Conservation (phyloP, 768 basidiomycete species). For the Podaxis sp. region DNA sequence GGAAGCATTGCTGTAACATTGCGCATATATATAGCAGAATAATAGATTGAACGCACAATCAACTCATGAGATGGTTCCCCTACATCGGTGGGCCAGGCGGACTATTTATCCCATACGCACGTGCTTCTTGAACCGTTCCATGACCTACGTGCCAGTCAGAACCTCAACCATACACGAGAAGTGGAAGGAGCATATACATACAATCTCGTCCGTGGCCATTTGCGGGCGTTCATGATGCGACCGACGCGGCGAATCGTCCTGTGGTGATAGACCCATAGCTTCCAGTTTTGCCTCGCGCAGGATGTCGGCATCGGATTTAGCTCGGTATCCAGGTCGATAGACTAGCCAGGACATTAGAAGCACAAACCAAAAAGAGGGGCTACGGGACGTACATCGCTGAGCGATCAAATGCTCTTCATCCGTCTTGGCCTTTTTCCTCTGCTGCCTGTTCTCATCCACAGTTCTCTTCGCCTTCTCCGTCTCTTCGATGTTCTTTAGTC, state of each 20-base stretch:
- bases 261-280: conserved; percentile 73
- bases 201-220: conserved; percentile 90
- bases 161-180: background rate
- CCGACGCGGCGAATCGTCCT: conserved; percentile 46
- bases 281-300: conserved; percentile 84
- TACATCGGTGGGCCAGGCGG: too few species aligned
- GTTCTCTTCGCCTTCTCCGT: conserved; percentile 94
- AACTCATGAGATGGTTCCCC: background rate
- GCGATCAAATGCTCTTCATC: conserved; percentile 87
- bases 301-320: conserved; percentile 87
- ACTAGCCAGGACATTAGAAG: conserved; percentile 42
- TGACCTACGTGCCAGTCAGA: conserved; percentile 48
- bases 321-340: conserved; percentile 77
- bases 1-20: background rate
- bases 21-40: background rate
- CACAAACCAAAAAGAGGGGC: background rate
- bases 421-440: conserved; percentile 47
- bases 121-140: conserved; percentile 97
- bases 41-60: background rate
- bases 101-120: conserved; percentile 62
- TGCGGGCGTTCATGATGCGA: conserved; percentile 60
- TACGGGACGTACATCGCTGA: conserved; percentile 71
- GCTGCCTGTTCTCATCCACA: conserved; percentile 72
- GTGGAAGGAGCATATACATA: conserved; percentile 32
- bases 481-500: conserved; percentile 94